Percentiles rank a stretch among this genome's conserved stretches.
Conservation (phyloP, 2,329 filamentous ascomycete genomes). For the Trichothecium roseum region DNA sequence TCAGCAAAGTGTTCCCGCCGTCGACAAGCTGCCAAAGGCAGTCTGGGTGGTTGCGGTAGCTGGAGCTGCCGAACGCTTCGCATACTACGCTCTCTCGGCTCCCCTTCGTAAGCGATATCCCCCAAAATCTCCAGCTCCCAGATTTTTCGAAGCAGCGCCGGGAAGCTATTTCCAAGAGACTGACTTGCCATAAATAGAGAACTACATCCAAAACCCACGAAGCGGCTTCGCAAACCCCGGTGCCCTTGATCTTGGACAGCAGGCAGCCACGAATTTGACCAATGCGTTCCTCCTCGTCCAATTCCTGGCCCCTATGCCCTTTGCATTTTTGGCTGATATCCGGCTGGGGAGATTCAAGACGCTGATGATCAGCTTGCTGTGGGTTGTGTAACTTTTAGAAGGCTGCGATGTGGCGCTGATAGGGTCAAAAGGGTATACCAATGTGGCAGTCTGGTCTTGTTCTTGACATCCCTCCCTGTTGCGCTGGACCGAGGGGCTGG, state of each 20-base stretch:
- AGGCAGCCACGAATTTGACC: slow-evolving; percentile 33
- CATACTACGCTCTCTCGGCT: slow-evolving; percentile 5
- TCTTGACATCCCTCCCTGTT: slow-evolving; percentile 34
- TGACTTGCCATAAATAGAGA: slow-evolving; percentile 17
- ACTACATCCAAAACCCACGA: slow-evolving; percentile 28
- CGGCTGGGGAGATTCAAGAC: slow-evolving; percentile 53
- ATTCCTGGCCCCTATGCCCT: slow-evolving; percentile 44
- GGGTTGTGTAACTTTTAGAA: neutral
- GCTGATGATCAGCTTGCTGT: slow-evolving; percentile 31
- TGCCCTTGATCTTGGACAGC: slow-evolving; percentile 37
- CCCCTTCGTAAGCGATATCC: slow-evolving; percentile 1
- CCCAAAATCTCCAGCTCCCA: too few species aligned
- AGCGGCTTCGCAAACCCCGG: slow-evolving; percentile 27
- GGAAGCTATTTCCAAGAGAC: too few species aligned
- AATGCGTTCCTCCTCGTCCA: slow-evolving; percentile 36
- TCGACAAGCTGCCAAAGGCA: slow-evolving; percentile 2
- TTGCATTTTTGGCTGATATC: slow-evolving; percentile 49
- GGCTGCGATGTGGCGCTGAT: too few species aligned
- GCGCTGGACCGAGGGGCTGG: slow-evolving; percentile 26
- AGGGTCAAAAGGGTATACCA: slow-evolving; percentile 34
- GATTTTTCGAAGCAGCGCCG: too few species aligned
- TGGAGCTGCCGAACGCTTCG: slow-evolving; percentile 5
- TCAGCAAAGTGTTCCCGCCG: neutral
- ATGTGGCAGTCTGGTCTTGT: slow-evolving; percentile 43
- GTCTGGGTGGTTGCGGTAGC: slow-evolving; percentile 4